Evolutionary conservation across 441 rosid genomes (phyloP).

Genomic region (Eruca vesicaria): DNA sequence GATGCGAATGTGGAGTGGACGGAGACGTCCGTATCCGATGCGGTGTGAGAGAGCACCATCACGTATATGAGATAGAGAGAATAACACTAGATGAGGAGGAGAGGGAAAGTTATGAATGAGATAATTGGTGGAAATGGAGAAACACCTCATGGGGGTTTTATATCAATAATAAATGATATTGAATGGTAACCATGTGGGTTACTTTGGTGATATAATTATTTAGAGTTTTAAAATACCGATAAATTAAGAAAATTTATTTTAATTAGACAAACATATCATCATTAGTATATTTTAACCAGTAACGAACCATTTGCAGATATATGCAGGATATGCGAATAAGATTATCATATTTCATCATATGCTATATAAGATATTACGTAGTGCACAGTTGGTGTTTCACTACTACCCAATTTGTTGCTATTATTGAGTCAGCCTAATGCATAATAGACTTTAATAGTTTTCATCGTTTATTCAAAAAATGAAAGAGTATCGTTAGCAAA

Average conservation of each 20-base stretch:
- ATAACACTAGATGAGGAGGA: background rate
- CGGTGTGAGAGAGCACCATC: constrained; percentile 51
- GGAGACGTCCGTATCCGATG: constrained; percentile 43
- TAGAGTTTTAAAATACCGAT: background rate
- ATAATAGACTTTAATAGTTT: background rate
- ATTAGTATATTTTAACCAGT: background rate
- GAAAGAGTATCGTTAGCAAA: too few species aligned
- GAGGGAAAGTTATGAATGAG: background rate
- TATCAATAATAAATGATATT: background rate
- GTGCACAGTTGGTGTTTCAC: background rate
- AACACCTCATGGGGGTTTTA: constrained; percentile 16
- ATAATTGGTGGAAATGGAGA: constrained; percentile 4
- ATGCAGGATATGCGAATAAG: background rate
- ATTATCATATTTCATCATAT: background rate
- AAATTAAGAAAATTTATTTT: background rate
- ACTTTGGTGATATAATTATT: background rate
- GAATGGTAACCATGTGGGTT: constrained; percentile 2
- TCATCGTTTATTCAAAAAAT: too few species aligned
- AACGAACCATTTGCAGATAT: background rate
- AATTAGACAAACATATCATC: background rate
- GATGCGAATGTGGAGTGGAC: constrained; percentile 58
- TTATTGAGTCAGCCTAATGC: background rate
- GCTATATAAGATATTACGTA: background rate
- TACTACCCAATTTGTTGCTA: background rate
- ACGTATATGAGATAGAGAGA: constrained; percentile 13